Percentiles rank a stretch among this genome's conserved stretches.
phyloP scores from a whole-genome alignment of 352 stramenopile species.

The Phytophthora syringae region DNA sequence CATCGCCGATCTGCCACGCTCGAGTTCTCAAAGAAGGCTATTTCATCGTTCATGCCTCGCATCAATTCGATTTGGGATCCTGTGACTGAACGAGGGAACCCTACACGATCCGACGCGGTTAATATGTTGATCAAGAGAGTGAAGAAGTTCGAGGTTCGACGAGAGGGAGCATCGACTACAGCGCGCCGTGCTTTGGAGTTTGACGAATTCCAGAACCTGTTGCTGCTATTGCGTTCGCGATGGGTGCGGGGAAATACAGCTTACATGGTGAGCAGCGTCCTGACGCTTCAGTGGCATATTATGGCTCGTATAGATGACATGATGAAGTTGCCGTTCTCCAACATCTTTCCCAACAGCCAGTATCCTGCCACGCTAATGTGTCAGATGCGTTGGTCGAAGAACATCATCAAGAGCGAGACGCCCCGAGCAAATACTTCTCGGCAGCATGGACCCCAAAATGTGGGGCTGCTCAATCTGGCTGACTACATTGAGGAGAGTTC shows the following conservation, averaged over 20 bases:
- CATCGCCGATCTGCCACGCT: neutral
- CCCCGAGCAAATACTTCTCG: conserved; percentile 32
- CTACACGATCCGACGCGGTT: conserved; percentile 22
- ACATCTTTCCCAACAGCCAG: conserved; percentile 7
- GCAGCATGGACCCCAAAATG: conserved; percentile 26
- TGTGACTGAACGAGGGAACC: conserved; percentile 9
- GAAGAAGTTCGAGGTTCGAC: neutral
- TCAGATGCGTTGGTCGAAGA: conserved; percentile 18
- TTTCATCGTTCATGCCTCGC: conserved; percentile 27
- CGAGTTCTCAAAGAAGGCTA: conserved; percentile 20
- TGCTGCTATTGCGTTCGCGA: neutral
- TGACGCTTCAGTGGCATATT: conserved; percentile 15
- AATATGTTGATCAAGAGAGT: conserved; percentile 27
- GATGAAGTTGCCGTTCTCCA: conserved; percentile 27
- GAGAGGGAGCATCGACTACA: neutral
- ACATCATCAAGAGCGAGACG: conserved; percentile 58
- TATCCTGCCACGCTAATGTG: conserved; percentile 1
- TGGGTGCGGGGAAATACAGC: neutral
- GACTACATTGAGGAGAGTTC: conserved; percentile 16
- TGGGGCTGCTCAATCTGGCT: conserved; percentile 25
- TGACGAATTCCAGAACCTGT: neutral
- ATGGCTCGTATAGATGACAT: conserved; percentile 12
- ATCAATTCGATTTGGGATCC: conserved; percentile 13
- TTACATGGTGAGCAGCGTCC: neutral
- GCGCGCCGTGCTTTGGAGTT: neutral